Evolutionary conservation across 352 stramenopile genomes (phyloP), one percentile per base, ranked within the genome.

Genomic region (Pythium rhizo-oryzae): DNA sequence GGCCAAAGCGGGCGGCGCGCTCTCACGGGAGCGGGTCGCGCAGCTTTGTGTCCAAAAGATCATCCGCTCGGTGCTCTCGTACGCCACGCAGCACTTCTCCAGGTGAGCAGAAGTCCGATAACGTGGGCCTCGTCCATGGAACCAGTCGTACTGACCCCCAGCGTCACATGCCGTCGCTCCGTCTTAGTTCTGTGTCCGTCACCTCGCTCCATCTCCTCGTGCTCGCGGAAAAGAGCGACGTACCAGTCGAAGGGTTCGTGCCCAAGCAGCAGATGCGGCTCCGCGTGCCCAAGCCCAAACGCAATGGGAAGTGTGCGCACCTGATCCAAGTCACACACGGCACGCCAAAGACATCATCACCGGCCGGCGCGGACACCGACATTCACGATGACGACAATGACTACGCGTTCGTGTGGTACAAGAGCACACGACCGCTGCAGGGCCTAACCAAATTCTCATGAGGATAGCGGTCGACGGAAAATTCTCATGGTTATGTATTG

Each of bases 41-140:
- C 72, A 62, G 0, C 63, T 92, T 25, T 91, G 82, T n/a, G 65
- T 74, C 5, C 82, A 92, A 63, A 92, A 92, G 59, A 72, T 89
- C 58, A 75, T 92, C 30, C 82, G 82, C 53, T 64, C 63, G 37
- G 55, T 92, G 8, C 75, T 89, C 15, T 64, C 68, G 4, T 68
- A 77, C 60, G 69, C 57, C 16, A 69, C 65, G 16, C 41, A 74
- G 35, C 66, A 77, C 12, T 81, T 84, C 52, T 71, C 75, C 15
- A 84, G 74, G 79, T 84, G 18, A 8, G 51, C 9, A 43, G n/a
- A n/a, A n/a, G n/a, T n/a, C n/a, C n/a, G n/a, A n/a, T n/a, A n/a
- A n/a, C n/a, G n/a, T n/a, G n/a, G n/a, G n/a, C n/a, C n/a, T n/a
- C n/a, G n/a, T n/a, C n/a, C n/a, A n/a, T n/a, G n/a, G n/a, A n/a